Evolutionary conservation across 768 basidiomycete genomes (phyloP), one percentile per base, ranked within the genome.

Genomic region (Calvatia gigantea): DNA sequence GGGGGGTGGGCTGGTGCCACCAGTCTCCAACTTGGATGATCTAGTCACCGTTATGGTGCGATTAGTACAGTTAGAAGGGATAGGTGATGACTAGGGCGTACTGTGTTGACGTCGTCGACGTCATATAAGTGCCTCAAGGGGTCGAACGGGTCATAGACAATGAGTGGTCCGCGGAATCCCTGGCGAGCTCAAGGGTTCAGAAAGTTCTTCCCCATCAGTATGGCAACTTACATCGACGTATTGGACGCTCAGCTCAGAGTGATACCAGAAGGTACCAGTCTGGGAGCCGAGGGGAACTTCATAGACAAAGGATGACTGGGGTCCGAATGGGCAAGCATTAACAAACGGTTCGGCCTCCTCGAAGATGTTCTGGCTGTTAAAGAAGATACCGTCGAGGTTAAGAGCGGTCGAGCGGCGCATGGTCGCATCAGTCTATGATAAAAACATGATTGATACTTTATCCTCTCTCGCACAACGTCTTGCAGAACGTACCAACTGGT

Each of bases 161-260:
- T 62, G 21, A 75, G 33, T 5, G 72, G 67, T 3, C 78, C 79
- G 28, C 78, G 67, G 41, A 79, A 68, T 1, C 78, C 75, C 58
- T 77, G 75, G 2, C 67, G 11, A 27, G 21, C 5, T 7, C 14
- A 27, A 38, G 14, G n/a, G 43, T 25, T 27, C 4, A 38, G 15
- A 43, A 66, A 59, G 59, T 37, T 23, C 17, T 65, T 19, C 41
- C 7, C 50, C 14, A n/a, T 12, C 67, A 12, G 66, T 67, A 6
- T 65, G 66, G 29, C n/a, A 2, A n/a, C 53, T 33, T 33, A 55
- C 54, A 23, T 56, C 61, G 60, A 62, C 76, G 51, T 78, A 78
- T 59, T 79, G 77, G 4, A 69, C 69, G 3, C 51, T 61, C 56
- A 42, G 12, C 28, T 56, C 17, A 32, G 27, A 43, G 61, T 67